Conservation (phyloP, 1,139 yeast species). For the Yamadazyma aaseri region DNA sequence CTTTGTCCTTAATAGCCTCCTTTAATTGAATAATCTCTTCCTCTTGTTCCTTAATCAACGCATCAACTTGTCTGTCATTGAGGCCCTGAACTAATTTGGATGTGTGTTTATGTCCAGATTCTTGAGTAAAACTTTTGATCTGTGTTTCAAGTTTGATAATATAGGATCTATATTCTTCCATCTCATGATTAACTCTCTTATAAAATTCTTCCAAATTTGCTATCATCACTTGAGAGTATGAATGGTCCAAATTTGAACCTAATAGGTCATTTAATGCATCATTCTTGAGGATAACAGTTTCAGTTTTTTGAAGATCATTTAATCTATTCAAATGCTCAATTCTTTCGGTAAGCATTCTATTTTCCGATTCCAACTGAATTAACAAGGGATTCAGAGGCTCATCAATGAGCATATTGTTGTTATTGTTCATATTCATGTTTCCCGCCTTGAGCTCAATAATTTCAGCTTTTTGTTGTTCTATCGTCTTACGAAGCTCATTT, state of each 20-base stretch:
- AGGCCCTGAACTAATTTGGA: constrained; percentile 10
- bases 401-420: constrained; percentile 13
- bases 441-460: constrained; percentile 19
- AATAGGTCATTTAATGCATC: constrained; percentile 54
- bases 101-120: constrained; percentile 8
- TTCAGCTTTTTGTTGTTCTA: constrained; percentile 45
- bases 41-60: constrained; percentile 53
- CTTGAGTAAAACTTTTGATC: constrained; percentile 33
- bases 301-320: constrained; percentile 57
- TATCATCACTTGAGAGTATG: constrained; percentile 36
- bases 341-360: constrained; percentile 58
- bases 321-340: constrained; percentile 68
- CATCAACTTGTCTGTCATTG: constrained; percentile 15
- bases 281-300: constrained; percentile 51
- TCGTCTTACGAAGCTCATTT: constrained; percentile 45
- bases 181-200: constrained; percentile 44
- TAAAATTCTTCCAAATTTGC: constrained; percentile 48
- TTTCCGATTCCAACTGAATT: constrained; percentile 58
- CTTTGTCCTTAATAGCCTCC: constrained; percentile 64
- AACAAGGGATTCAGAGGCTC: constrained; percentile 15
- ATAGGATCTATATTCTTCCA: constrained; percentile 64
- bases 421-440: constrained; percentile 1
- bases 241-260: constrained; percentile 31
- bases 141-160: constrained; percentile 62
- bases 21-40: constrained; percentile 69